A percentile compares a stretch with the other conserved stretches of the same genome.
Evolutionary conservation across 2,329 filamentous ascomycete species (phyloP).

Genomic region (Thelonectria olida): DNA sequence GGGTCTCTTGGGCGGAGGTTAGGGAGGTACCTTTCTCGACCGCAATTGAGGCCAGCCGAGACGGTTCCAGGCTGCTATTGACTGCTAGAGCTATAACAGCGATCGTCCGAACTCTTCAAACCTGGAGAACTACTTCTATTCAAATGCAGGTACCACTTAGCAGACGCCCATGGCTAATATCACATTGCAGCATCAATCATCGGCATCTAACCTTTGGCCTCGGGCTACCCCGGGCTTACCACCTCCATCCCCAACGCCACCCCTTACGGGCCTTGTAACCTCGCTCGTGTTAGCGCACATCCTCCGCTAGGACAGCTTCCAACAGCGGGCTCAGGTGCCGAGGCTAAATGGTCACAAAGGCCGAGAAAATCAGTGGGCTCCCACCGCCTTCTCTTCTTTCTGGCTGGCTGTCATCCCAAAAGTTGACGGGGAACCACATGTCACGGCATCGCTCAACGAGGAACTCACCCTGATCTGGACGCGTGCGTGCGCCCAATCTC

Average conservation of each 20-base stretch:
- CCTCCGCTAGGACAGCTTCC: neutral
- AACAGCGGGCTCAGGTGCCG: slow-evolving; percentile 21
- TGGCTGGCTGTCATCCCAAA: slow-evolving; percentile 23
- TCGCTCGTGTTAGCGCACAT: slow-evolving; percentile 11
- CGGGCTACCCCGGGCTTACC: slow-evolving; percentile 26
- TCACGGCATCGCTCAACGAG: slow-evolving; percentile 32
- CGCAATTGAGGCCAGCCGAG: neutral
- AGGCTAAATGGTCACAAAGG: slow-evolving; percentile 16
- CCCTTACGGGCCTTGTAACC: slow-evolving; percentile 11
- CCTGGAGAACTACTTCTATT: neutral
- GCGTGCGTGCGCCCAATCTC: slow-evolving; percentile 38
- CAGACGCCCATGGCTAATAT: slow-evolving; percentile 12
- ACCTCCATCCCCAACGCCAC: slow-evolving; percentile 23
- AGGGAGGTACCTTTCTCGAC: slow-evolving; percentile 17
- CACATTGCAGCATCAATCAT: too few species aligned
- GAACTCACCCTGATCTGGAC: slow-evolving; percentile 34
- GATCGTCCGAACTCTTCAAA: neutral
- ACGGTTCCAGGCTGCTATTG: neutral
- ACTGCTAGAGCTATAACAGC: neutral
- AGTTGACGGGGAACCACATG: slow-evolving; percentile 35
- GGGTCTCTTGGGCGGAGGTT: slow-evolving; percentile 22
- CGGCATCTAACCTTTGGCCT: slow-evolving; percentile 20
- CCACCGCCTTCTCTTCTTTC: slow-evolving; percentile 20
- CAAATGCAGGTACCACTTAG: slow-evolving; percentile 19
- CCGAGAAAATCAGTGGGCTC: slow-evolving; percentile 3